Base-by-base conservation (phyloP, 1,139 yeast species). In the Zygosaccharomyces sapae region DNA sequence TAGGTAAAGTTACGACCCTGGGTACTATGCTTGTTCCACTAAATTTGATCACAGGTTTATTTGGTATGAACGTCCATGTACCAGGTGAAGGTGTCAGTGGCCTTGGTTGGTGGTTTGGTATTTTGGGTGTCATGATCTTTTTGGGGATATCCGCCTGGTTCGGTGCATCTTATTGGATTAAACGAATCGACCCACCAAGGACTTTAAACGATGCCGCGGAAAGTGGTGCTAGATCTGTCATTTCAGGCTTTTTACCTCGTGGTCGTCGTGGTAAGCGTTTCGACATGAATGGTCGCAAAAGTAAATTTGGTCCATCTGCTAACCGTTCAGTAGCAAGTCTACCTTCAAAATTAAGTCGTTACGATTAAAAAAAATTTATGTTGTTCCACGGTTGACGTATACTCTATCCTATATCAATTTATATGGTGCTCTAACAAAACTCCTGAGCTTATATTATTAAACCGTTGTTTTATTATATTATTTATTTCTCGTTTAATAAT, bases 21-120 rank as follows among this genome's bases (percentile, higher is more conserved):
- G 97, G 97, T 76, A 90, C 97, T 0, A 76, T 90, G 59, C 73
- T 92, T 40, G 85, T 92, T 55, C 97, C 97, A 7, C 76, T 90
- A 74, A 92, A 90, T 65, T 72, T 92, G 54, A 77, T 92, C 33
- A 89, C 97, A 1, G 97, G 97, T 65, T 66, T 90, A 53, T 92
- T 90, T 68, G 97, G 98, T 59, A 92, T 92, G 98, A 92, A 92
- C 67, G 97, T 92, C 13, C 68, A 62, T 16, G 89, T 90, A 18
- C 97, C 97, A 0, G 96, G 96, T 10, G 70, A 77, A 56, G 72
- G 62, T 5, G 49, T 38, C 8, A 47, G 52, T 10, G 71, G 65
- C 45, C 65, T 75, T 29, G 75, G 70, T 3, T 83, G 89, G 86
- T 83, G 81, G 66, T 80, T 81, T 58, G 86, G 86, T 43, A 81